Conservation (phyloP, 2,329 filamentous ascomycete genomes). For the Penicillium sp. region DNA sequence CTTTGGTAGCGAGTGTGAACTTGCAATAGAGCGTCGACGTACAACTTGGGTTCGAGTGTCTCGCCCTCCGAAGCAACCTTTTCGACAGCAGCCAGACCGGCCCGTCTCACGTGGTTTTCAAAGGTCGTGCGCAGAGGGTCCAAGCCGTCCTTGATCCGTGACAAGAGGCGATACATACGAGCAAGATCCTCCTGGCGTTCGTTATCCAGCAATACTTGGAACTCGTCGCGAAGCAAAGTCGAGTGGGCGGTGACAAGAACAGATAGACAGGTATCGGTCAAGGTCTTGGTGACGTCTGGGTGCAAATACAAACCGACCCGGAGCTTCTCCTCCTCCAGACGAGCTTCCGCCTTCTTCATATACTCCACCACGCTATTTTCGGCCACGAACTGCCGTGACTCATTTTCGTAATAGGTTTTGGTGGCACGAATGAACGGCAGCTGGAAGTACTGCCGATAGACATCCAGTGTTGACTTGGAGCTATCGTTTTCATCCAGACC, state of each 20-base stretch:
- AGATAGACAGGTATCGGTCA: conserved; percentile 81
- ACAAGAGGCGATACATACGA: conserved; percentile 87
- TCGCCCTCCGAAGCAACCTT: conserved; percentile 85
- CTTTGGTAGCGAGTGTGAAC: conserved; percentile 89
- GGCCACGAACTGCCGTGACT: conserved; percentile 87
- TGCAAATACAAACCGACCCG: conserved; percentile 87
- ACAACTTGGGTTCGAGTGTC: conserved; percentile 87
- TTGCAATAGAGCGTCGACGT: conserved; percentile 88
- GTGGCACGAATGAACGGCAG: conserved; percentile 82
- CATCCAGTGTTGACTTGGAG: conserved; percentile 86
- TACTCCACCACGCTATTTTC: conserved; percentile 98
- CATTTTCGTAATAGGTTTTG: conserved; percentile 73
- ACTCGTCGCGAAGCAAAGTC: conserved; percentile 79
- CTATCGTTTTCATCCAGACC: conserved; percentile 88
- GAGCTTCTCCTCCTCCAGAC: conserved; percentile 85
- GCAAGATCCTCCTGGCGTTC: conserved; percentile 92
- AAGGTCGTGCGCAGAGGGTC: conserved; percentile 81
- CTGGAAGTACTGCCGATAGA: conserved; percentile 89
- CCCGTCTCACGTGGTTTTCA: conserved; percentile 84
- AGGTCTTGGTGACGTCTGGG: conserved; percentile 70
- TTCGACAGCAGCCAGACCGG: conserved; percentile 75
- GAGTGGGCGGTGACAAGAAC: conserved; percentile 86
- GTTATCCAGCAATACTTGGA: conserved; percentile 85
- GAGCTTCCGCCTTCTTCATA: conserved; percentile 96
- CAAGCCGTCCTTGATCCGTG: conserved; percentile 79